phyloP scores from a whole-genome alignment of 1,284 basidiomycete genomes.

The Ustilago bromivora region DNA sequence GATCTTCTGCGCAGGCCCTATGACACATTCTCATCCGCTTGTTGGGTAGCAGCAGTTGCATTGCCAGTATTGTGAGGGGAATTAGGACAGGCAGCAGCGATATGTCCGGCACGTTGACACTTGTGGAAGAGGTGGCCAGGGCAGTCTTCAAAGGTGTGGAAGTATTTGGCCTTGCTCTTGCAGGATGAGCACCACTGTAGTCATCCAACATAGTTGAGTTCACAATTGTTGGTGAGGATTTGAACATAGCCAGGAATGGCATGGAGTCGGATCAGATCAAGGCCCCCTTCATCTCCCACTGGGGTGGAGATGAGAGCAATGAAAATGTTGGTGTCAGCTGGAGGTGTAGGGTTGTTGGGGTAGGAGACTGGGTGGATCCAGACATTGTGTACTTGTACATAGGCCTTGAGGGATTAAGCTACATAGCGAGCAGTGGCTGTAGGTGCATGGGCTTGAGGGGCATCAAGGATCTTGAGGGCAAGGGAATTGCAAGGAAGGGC shows the following conservation, averaged over 20 bases:
- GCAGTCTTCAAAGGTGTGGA: neutral
- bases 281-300: no score
- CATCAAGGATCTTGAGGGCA: no score
- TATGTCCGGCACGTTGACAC: neutral
- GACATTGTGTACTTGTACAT: no score
- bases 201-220: neutral
- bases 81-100: neutral
- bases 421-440: no score
- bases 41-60: no score
- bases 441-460: no score
- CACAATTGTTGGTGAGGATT: neutral
- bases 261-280: neutral
- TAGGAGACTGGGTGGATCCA: no score
- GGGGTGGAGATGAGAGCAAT: no score
- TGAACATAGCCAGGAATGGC: constrained; percentile 5
- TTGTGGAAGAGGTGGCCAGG: neutral
- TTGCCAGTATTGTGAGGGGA: neutral
- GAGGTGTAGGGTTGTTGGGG: no score
- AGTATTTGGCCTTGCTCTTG: neutral
- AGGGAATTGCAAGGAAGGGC: neutral
- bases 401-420: no score
- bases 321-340: no score
- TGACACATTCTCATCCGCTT: neutral
- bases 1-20: no score
- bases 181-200: neutral